Evolutionary conservation across 2,329 filamentous ascomycete species (phyloP).

Genomic region (Decorospora gaudefroyi): DNA sequence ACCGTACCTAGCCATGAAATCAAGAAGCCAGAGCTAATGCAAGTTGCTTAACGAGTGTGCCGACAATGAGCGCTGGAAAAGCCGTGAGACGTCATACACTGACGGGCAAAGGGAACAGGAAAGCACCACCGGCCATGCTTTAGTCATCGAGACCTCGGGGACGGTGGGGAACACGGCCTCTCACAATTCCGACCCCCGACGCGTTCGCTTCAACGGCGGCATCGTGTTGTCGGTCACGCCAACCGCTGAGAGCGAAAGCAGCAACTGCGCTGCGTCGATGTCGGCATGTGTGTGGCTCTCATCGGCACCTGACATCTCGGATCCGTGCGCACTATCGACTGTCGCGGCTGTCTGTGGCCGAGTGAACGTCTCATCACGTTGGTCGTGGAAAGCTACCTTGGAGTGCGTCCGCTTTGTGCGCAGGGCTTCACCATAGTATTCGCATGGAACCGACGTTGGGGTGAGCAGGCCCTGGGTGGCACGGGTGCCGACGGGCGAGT

Average conservation of each 20-base stretch:
- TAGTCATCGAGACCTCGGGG: constrained; percentile 2
- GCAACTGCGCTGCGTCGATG: constrained; percentile 43
- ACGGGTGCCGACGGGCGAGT: constrained; percentile 15
- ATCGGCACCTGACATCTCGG: constrained; percentile 7
- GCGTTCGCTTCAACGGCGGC: constrained; percentile 36
- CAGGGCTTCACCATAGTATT: constrained; percentile 11
- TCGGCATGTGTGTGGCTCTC: constrained; percentile 25
- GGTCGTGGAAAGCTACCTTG: constrained; percentile 22
- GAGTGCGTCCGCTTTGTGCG: constrained; percentile 38
- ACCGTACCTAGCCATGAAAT: constrained; percentile 8
- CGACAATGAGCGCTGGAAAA: constrained; percentile 20
- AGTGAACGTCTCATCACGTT: constrained; percentile 5
- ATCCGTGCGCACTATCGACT: constrained; percentile 8
- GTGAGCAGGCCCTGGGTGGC: constrained; percentile 9
- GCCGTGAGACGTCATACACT: constrained; percentile 8
- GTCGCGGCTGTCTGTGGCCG: constrained; percentile 11
- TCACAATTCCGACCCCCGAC: constrained; percentile 33
- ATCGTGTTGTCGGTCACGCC: constrained; percentile 28
- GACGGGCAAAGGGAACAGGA: constrained; percentile 15
- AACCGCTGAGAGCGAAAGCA: constrained; percentile 46
- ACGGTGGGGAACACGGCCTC: constrained; percentile 4
- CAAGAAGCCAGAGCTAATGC: constrained; percentile 7
- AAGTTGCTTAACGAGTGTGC: constrained; percentile 16
- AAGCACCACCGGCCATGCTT: constrained; percentile 8
- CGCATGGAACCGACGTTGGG: constrained; percentile 23